Evolutionary conservation across 1,139 yeast species (phyloP).

Genomic region (Casaregolazyma lundiana): DNA sequence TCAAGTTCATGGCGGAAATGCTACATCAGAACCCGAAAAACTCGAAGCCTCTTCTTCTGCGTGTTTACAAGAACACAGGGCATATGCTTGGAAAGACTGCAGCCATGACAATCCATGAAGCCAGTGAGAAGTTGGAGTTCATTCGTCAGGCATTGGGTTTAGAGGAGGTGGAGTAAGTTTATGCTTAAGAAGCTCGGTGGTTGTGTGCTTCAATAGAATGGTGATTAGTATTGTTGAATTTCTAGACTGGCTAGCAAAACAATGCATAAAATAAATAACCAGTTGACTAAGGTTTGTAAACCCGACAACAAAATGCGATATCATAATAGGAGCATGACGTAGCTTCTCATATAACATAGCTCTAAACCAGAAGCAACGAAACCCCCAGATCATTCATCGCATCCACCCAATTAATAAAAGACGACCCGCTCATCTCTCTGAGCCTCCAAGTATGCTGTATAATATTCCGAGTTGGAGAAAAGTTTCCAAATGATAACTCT

Average conservation of each 20-base stretch:
- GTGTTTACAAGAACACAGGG: slow-evolving; percentile 9
- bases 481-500: slow-evolving; percentile 14
- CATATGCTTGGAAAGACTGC: slow-evolving; percentile 10
- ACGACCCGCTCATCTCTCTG: slow-evolving; percentile 7
- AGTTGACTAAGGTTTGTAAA: no score
- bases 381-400: slow-evolving; percentile 15
- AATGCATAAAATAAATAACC: no score
- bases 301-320: background rate
- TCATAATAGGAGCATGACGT: no score
- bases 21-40: slow-evolving; percentile 8
- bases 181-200: no score
- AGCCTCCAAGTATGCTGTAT: slow-evolving; percentile 15
- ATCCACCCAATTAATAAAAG: slow-evolving; percentile 13
- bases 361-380: slow-evolving; percentile 13
- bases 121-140: slow-evolving; percentile 11
- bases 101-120: slow-evolving; percentile 4
- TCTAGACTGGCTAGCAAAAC: no score
- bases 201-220: no score
- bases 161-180: background rate
- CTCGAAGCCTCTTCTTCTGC: slow-evolving; percentile 8
- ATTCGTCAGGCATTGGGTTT: slow-evolving; percentile 2
- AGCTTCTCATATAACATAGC: no score
- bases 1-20: slow-evolving; percentile 11
- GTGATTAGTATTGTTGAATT: no score
- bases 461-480: slow-evolving; percentile 9